A percentile compares a stretch with the other conserved stretches of the same genome.
phyloP scores from a whole-genome alignment of 148 eudicot species.

The Silene conica region DNA sequence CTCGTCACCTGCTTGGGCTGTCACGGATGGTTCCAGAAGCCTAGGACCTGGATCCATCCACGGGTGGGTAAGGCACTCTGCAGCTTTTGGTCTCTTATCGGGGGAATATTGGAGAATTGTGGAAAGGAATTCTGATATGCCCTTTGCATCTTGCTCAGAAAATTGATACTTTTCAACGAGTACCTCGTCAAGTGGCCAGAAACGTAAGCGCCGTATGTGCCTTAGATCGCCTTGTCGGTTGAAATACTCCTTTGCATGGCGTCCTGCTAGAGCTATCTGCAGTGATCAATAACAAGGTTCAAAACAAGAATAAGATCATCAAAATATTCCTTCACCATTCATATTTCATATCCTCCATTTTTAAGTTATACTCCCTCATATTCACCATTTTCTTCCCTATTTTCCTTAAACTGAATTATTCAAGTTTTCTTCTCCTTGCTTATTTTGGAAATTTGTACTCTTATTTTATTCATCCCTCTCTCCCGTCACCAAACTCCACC shows the following conservation, averaged over 20 bases:
- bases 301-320: not conserved
- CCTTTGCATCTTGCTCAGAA: slow-evolving; percentile 67
- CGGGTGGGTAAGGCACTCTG: slow-evolving; percentile 74
- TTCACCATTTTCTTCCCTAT: too few species aligned
- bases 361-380: not conserved
- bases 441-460: too few species aligned
- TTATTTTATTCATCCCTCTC: too few species aligned
- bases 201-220: slow-evolving; percentile 66
- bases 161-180: slow-evolving; percentile 73
- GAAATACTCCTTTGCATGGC: slow-evolving; percentile 73
- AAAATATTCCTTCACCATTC: not conserved
- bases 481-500: too few species aligned
- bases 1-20: slow-evolving; percentile 7
- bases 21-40: slow-evolving; percentile 33
- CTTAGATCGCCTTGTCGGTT: slow-evolving; percentile 76
- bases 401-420: too few species aligned
- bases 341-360: not conserved
- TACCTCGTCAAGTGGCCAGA: slow-evolving; percentile 82
- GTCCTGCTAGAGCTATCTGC: slow-evolving; percentile 81
- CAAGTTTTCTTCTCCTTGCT: too few species aligned
- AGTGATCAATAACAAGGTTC: slow-evolving; percentile 2
- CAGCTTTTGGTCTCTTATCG: slow-evolving; percentile 86
- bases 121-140: slow-evolving; percentile 66
- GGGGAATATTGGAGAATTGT: slow-evolving; percentile 83
- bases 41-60: slow-evolving; percentile 61